Evolutionary conservation across 1,284 basidiomycete species (phyloP), one percentile per base, ranked within the genome.

Genomic region (Puccinia brachypodii): DNA sequence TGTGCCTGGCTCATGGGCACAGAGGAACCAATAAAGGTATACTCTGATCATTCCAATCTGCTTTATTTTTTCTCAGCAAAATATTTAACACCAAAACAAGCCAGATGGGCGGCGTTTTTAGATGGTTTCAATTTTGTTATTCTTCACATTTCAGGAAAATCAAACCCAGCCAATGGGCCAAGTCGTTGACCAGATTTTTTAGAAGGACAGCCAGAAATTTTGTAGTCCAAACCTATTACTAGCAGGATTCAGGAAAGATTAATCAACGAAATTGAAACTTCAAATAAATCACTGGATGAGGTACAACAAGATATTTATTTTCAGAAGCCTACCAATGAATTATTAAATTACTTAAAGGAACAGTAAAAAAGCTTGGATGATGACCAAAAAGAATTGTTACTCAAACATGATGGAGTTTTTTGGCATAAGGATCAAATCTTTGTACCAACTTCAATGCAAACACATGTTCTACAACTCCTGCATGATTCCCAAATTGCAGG

Each of bases 31-130:
- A 42, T 66, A 2, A 64, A 22, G 7, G 42, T 77, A 11, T 42
- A 44, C 50, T 66, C 60, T 14, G 60, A 77, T 62, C 75, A 77
- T 62, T 38, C 58, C 47, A 77, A 77, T 68, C n/a, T 77, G 1
- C 3, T 22, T 3, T 76, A 64, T 40, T 76, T 76, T 47, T 42
- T 3, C 9, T 64, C 58, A 2, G n/a, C 38, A 2, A 33, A 68
- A 9, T 25, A 38, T 44, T 33, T 78, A 3, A 44, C 62, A 31
- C 62, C 76, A 8, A 44, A 69, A 56, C 76, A 78, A 33, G 64
- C 60, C 0, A 2, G 60, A 31, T 78, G 76, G 76, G 62, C 76
- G 6, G 13, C 58, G 7, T 64, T 76, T 40, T n/a, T 76, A 6
- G 40, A 44, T 38, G 38, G 50, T 1, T 76, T 78, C 31, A 68